phyloP scores from a whole-genome alignment of 2,329 filamentous ascomycete genomes.

The Leptosphaerulina australis region DNA sequence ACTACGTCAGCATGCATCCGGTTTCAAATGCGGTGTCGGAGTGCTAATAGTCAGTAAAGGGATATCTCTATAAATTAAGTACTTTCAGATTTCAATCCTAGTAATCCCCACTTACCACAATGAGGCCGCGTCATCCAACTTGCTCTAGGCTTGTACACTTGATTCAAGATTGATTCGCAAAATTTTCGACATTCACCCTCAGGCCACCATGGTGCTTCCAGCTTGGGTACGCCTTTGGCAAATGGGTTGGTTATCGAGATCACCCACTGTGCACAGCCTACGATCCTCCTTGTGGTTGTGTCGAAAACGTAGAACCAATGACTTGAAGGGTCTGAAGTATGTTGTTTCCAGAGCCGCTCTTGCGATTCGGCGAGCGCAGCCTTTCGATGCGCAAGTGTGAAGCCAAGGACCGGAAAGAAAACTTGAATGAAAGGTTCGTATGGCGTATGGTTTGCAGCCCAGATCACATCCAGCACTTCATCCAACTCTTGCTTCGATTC shows the following conservation, averaged over 20 bases:
- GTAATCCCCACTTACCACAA: slow-evolving; percentile 37
- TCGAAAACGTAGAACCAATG: slow-evolving; percentile 45
- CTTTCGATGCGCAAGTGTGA: slow-evolving; percentile 32
- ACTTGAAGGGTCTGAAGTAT: slow-evolving; percentile 33
- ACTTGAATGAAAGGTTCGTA: slow-evolving; percentile 46
- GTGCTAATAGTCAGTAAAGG: not conserved
- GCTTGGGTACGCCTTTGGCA: slow-evolving; percentile 29
- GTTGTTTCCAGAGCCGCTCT: slow-evolving; percentile 39
- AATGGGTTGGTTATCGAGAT: slow-evolving; percentile 39
- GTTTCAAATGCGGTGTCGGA: slow-evolving; percentile 17
- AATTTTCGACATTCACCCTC: slow-evolving; percentile 43
- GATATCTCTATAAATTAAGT: not conserved
- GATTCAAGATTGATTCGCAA: slow-evolving; percentile 42
- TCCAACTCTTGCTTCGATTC: slow-evolving; percentile 39
- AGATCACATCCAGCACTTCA: slow-evolving; percentile 41
- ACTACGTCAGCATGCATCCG: slow-evolving; percentile 19
- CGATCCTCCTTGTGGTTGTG: slow-evolving; percentile 23
- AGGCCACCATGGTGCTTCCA: slow-evolving; percentile 46
- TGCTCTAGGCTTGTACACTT: slow-evolving; percentile 39
- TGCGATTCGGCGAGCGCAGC: slow-evolving; percentile 38
- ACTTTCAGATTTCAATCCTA: not conserved
- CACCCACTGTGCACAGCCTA: slow-evolving; percentile 45
- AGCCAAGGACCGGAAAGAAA: slow-evolving; percentile 44
- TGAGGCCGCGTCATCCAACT: slow-evolving; percentile 45
- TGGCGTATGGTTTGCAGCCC: slow-evolving; percentile 44